Conservation (phyloP, 257 asterid species). For the Penstemon barbatus region DNA sequence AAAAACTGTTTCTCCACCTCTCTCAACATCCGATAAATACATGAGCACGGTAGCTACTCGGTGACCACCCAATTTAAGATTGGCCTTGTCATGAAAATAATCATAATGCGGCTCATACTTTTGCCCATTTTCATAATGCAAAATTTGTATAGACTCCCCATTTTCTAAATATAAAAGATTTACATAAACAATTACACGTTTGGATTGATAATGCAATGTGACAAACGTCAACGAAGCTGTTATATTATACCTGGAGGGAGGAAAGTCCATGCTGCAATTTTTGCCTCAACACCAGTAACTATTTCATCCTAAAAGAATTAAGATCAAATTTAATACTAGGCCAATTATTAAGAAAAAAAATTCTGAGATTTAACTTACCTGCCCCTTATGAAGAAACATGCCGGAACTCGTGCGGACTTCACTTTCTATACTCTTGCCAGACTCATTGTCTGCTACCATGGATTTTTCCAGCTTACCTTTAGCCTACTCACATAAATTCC, state of each 20-base stretch:
- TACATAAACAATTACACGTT: not conserved
- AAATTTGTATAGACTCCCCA: conserved; percentile 65
- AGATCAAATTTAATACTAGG: conserved; percentile 9
- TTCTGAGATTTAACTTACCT: conserved; percentile 47
- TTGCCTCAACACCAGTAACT: conserved; percentile 58
- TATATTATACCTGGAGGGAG: conserved; percentile 68
- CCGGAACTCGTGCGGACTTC: conserved; percentile 95
- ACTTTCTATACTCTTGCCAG: conserved; percentile 88
- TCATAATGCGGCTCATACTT: conserved; percentile 72
- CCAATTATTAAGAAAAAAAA: conserved; percentile 10
- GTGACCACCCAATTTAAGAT: conserved; percentile 57
- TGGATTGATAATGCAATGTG: not conserved
- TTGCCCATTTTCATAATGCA: conserved; percentile 62
- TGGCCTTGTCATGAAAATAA: conserved; percentile 46
- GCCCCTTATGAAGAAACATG: conserved; percentile 64
- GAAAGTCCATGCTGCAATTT: conserved; percentile 93
- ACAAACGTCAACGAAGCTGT: not conserved
- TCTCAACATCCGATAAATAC: conserved; percentile 59
- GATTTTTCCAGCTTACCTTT: conserved; percentile 87
- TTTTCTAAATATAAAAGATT: conserved; percentile 46
- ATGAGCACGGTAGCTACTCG: conserved; percentile 74
- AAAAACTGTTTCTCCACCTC: conserved; percentile 76
- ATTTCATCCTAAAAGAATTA: conserved; percentile 57
- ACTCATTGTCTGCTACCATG: conserved; percentile 87
- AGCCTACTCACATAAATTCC: conserved; percentile 55